phyloP scores from a whole-genome alignment of 129 eudicot species.

The Arctium minus region DNA sequence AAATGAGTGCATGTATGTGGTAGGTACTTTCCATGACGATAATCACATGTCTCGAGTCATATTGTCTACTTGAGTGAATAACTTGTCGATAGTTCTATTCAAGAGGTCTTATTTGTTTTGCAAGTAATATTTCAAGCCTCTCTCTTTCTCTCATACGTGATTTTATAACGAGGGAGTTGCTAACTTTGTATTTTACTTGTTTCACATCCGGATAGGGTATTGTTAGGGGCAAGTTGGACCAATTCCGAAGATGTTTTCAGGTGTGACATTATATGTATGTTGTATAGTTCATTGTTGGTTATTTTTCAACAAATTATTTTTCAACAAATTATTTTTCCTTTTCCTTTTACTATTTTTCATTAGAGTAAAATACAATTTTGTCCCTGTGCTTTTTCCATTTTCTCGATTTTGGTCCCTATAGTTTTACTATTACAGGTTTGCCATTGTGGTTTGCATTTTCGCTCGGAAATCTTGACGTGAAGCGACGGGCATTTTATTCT shows the following conservation, averaged over 20 bases:
- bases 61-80: background rate
- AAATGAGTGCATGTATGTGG: slow-evolving; percentile 97
- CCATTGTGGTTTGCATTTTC: too few relatives aligned
- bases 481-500: too few relatives aligned
- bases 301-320: background rate
- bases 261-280: slow-evolving; percentile 21
- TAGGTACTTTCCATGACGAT: slow-evolving; percentile 37
- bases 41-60: background rate
- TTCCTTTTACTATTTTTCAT: too few relatives aligned
- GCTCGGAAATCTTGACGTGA: too few relatives aligned
- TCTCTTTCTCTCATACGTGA: background rate
- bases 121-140: background rate
- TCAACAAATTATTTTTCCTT: too few relatives aligned
- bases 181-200: background rate
- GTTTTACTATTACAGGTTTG: too few relatives aligned
- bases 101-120: background rate
- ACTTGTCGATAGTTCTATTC: background rate
- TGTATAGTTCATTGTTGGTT: background rate
- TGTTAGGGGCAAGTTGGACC: slow-evolving; percentile 91
- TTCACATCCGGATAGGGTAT: slow-evolving; percentile 48
- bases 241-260: slow-evolving; percentile 83
- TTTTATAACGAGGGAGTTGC: background rate
- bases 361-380: too few relatives aligned
- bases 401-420: too few relatives aligned
- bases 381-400: too few relatives aligned